These are phyloP conservation scores for Trypanosoma rangeli DNA, from an alignment of 208 protist species.

Conservation along the genomic window DNA sequence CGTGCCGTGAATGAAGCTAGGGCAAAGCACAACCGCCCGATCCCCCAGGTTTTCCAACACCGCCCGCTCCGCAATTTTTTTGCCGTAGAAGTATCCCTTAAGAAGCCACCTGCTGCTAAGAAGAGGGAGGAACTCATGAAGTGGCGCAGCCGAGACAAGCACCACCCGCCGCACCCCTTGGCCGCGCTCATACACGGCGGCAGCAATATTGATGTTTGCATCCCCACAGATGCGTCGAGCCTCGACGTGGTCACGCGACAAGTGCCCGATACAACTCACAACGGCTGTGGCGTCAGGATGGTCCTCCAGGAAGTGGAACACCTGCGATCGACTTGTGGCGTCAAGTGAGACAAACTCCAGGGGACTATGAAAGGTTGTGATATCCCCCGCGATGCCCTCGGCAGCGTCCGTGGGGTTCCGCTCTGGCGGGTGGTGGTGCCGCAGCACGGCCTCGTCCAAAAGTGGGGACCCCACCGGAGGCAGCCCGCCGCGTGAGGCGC, in stretches of 20 bases:
- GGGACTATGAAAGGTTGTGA: constrained; percentile 23
- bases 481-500: constrained; percentile 59
- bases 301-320: constrained; percentile 74
- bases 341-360: constrained; percentile 82
- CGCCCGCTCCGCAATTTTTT: constrained; percentile 66
- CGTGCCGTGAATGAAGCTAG: constrained; percentile 81
- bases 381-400: constrained; percentile 22
- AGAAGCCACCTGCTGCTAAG: constrained; percentile 40
- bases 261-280: constrained; percentile 63
- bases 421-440: constrained; percentile 4
- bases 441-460: neutral
- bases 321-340: constrained; percentile 53
- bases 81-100: constrained; percentile 87
- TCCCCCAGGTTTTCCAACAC: constrained; percentile 62
- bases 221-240: constrained; percentile 73
- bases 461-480: constrained; percentile 39
- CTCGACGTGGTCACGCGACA: constrained; percentile 66
- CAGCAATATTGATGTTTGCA: constrained; percentile 78
- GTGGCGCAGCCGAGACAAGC: constrained; percentile 75
- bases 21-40: constrained; percentile 61
- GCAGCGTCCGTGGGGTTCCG: constrained; percentile 13
- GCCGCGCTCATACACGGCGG: constrained; percentile 50
- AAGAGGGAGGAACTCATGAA: constrained; percentile 34
- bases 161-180: constrained; percentile 53
- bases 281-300: constrained; percentile 74